Evolutionary conservation across 2,329 filamentous ascomycete species (phyloP).

Genomic region (Drechslera avenae): DNA sequence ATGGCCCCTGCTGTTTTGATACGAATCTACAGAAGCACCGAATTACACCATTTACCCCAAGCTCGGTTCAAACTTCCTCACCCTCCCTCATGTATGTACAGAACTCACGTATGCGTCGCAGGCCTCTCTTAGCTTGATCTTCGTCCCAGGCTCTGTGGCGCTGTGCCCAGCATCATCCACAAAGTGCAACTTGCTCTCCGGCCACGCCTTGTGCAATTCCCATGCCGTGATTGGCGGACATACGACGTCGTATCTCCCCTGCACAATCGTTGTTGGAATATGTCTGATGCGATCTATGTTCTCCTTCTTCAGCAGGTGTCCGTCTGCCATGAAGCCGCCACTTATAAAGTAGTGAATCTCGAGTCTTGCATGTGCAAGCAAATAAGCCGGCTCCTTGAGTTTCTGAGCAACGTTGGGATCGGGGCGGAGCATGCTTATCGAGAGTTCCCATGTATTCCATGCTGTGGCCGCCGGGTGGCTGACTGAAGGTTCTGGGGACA

Average conservation of each 20-base stretch:
- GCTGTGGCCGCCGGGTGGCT: conserved; percentile 41
- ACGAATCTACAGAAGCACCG: no score
- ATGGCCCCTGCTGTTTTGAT: no score
- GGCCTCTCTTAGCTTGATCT: conserved; percentile 29
- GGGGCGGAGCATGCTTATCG: conserved; percentile 41
- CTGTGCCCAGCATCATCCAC: conserved; percentile 44
- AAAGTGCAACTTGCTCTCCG: conserved; percentile 42
- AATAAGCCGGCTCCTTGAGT: conserved; percentile 40
- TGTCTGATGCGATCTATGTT: conserved; percentile 45
- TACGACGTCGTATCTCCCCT: conserved; percentile 55
- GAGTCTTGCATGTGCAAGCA: conserved; percentile 49
- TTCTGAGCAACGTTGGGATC: conserved; percentile 7
- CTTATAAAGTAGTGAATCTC: conserved; percentile 54
- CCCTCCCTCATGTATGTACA: not conserved
- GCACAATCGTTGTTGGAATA: conserved; percentile 50
- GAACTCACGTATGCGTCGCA: conserved; percentile 31
- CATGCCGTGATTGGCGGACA: conserved; percentile 53
- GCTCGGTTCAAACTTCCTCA: no score
- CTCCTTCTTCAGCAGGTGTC: conserved; percentile 45
- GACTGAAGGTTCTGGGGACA: conserved; percentile 37
- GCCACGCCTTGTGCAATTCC: conserved; percentile 50
- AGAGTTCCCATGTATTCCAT: conserved; percentile 48
- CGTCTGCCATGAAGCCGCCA: conserved; percentile 50
- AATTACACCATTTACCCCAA: no score
- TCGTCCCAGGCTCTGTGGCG: conserved; percentile 36